Base-by-base conservation (phyloP, 2,329 filamentous ascomycete species). In the Conoideocrella luteorostrata region DNA sequence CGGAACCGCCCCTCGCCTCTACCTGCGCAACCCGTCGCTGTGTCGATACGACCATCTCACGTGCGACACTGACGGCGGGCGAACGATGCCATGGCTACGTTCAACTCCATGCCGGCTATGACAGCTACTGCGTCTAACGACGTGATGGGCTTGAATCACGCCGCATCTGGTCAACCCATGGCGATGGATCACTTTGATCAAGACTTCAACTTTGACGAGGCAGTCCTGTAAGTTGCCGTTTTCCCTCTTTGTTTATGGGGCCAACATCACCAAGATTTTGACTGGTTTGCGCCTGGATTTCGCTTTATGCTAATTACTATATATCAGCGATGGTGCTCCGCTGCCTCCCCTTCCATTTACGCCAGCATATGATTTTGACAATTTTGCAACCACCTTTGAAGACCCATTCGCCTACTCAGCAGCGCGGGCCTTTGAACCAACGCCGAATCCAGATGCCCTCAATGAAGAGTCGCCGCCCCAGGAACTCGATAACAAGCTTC, bases 401-500 rank as follows among this genome's bases (percentile, higher is more conserved):
- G 80, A 83, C 54, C 78, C 80, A 29, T 82, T 84, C 55, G 74
- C 75, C 49, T 79, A 80, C 57, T 71, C 75, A 9, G 61, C 75
- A 9, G 61, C 66, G 22, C 66, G 70, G 32, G 65, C 69, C 13
- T 74, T 71, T 56, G 70, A 74, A 39, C 62, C 64, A 35, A 61
- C 64, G 13, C 64, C 67, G 36, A 64, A 64, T 43, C 61, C 61
- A 44, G 69, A 76, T 56, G 60, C 66, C 45, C 59, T 70, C 44
- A 57, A 63, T 37, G 66, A 76, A 50, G 69, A 67, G 28, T 65
- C 69, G 1, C 76, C 76, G 11, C 71, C 74, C 20, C 71, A 75
- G 49, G 75, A 80, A 50, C 72, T 78, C 13, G 80, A 83, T 56
- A 79, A 81, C 56, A 84, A 89, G 62, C 73, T 89, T 20, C 74